These are phyloP conservation scores for Saposhnikovia divaricata DNA, from an alignment of 129 eudicot species.

Conservation along the genomic window DNA sequence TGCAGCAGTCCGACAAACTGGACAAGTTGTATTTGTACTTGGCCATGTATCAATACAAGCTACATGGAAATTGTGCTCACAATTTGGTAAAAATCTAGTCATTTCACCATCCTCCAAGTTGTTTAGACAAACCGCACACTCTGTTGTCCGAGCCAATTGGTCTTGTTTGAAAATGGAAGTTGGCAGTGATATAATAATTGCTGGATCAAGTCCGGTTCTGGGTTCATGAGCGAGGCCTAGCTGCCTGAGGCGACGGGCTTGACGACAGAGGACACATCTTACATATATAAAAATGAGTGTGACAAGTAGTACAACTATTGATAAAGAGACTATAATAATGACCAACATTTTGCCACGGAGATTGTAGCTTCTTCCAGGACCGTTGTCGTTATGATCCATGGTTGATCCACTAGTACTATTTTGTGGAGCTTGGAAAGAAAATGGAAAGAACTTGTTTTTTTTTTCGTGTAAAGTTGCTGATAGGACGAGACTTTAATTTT, in stretches of 20 bases:
- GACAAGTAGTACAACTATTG: slow-evolving; percentile 46
- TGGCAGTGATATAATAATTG: slow-evolving; percentile 50
- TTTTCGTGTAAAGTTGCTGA: not conserved
- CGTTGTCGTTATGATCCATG: not conserved
- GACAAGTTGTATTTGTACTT: slow-evolving; percentile 46
- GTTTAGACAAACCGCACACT: slow-evolving; percentile 63
- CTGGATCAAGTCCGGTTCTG: slow-evolving; percentile 56
- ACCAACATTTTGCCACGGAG: slow-evolving; percentile 40
- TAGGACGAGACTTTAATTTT: not conserved
- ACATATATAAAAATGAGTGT: slow-evolving; percentile 51
- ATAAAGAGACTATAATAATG: slow-evolving; percentile 40
- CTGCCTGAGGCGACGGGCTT: slow-evolving; percentile 30
- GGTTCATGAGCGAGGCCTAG: slow-evolving; percentile 18
- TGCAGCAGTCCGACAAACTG: slow-evolving; percentile 60
- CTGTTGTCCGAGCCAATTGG: not conserved
- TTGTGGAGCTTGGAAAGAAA: not conserved
- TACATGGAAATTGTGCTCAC: slow-evolving; percentile 55
- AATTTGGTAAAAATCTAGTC: slow-evolving; percentile 41
- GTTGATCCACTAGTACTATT: not conserved
- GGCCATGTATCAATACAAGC: slow-evolving; percentile 66
- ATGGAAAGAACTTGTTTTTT: not conserved
- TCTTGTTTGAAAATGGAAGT: slow-evolving; percentile 25
- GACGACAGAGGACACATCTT: slow-evolving; percentile 47
- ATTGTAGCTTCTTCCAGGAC: slow-evolving; percentile 6
- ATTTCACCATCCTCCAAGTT: slow-evolving; percentile 40